phyloP scores from a whole-genome alignment of 768 basidiomycete genomes.

The Leccinum ochraceum region DNA sequence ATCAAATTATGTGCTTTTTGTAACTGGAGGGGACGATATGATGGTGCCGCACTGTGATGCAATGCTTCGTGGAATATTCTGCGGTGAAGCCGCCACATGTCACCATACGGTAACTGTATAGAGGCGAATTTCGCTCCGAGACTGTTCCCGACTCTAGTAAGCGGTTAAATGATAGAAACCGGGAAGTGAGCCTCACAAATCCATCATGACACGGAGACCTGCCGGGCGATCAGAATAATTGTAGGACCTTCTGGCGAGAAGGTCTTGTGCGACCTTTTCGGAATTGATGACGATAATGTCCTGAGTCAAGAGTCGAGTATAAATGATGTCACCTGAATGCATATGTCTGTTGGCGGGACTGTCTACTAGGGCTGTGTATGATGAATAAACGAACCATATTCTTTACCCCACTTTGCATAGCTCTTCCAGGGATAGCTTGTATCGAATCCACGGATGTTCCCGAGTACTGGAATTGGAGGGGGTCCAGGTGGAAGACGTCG shows the following conservation, averaged over 20 bases:
- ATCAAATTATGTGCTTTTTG: slow-evolving; percentile 36
- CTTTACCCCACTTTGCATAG: slow-evolving; percentile 20
- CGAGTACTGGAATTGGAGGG: slow-evolving; percentile 19
- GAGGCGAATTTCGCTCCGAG: slow-evolving; percentile 20
- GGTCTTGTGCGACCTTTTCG: slow-evolving; percentile 25
- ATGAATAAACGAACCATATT: slow-evolving; percentile 19
- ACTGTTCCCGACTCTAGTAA: slow-evolving; percentile 8
- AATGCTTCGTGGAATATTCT: neutral
- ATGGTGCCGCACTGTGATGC: slow-evolving; percentile 10
- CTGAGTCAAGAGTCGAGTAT: slow-evolving; percentile 6
- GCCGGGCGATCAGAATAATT: slow-evolving; percentile 28
- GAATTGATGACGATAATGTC: slow-evolving; percentile 29
- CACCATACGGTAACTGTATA: neutral
- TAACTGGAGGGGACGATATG: slow-evolving; percentile 36
- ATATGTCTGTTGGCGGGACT: neutral
- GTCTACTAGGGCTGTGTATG: neutral
- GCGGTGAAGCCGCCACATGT: neutral
- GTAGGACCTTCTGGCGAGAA: slow-evolving; percentile 19
- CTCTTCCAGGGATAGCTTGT: slow-evolving; percentile 23
- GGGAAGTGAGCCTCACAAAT: slow-evolving; percentile 18
- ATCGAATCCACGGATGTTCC: slow-evolving; percentile 24
- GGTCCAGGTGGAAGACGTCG: slow-evolving; percentile 26
- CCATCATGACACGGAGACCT: slow-evolving; percentile 12
- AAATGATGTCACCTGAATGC: slow-evolving; percentile 20
- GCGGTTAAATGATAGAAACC: neutral